phyloP scores from a whole-genome alignment of 768 basidiomycete genomes.

The Lactarius hatsudake region DNA sequence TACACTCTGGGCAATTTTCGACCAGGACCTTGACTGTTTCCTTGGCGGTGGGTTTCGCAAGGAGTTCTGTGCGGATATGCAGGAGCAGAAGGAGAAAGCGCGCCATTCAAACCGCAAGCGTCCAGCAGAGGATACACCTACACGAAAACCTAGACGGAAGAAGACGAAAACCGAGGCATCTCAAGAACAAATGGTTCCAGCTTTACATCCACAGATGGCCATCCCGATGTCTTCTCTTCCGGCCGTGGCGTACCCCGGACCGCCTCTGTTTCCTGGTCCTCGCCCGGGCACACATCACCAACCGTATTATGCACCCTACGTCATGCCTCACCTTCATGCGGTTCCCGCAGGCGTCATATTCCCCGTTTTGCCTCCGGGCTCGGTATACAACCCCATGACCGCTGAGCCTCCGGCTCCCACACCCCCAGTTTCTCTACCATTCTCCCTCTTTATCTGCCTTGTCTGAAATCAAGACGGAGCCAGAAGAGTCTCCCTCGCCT shows the following conservation, averaged over 20 bases:
- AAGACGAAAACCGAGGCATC: conserved; percentile 29
- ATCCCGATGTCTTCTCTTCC: conserved; percentile 28
- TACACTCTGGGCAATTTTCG: conserved; percentile 85
- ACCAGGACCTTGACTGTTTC: conserved; percentile 81
- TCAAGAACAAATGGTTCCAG: conserved; percentile 12
- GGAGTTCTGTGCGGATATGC: conserved; percentile 44
- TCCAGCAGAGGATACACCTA: conserved; percentile 23
- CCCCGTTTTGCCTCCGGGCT: conserved; percentile 62
- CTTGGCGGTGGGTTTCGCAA: conserved; percentile 79
- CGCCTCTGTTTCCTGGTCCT: conserved; percentile 33
- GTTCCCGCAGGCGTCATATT: conserved; percentile 66
- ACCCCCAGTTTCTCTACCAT: conserved; percentile 4
- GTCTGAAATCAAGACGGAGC: conserved; percentile 18
- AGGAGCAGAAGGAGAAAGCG: conserved; percentile 34
- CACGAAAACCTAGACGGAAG: conserved; percentile 34
- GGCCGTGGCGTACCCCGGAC: conserved; percentile 30
- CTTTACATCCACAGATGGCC: conserved; percentile 17
- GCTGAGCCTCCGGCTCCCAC: conserved; percentile 20
- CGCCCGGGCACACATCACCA: conserved; percentile 60
- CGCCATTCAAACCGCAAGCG: conserved; percentile 24
- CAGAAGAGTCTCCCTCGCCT: conserved; percentile 25
- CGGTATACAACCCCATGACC: conserved; percentile 38
- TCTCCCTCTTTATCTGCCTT: conserved; percentile 23
- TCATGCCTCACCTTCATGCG: conserved; percentile 41
- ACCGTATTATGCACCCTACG: conserved; percentile 51